A percentile compares a stretch with the other conserved stretches of the same genome.
These are phyloP conservation scores for Xanthoconium separans DNA, from an alignment of 1,284 basidiomycete genomes.

Conservation along the genomic window DNA sequence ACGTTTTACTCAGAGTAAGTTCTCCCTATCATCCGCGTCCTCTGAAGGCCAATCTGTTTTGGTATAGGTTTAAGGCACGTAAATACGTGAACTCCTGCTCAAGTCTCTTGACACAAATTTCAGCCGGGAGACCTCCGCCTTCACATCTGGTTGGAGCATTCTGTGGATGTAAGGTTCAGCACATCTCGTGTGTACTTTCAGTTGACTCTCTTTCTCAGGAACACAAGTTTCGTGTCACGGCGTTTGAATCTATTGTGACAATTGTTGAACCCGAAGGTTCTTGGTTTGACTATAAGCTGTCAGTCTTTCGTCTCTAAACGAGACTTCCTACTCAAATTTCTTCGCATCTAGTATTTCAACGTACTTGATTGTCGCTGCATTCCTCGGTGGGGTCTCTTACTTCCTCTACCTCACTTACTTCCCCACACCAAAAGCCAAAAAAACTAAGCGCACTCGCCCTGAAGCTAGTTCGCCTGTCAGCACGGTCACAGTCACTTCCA, in stretches of 20 bases:
- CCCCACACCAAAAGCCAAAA: conserved; percentile 49
- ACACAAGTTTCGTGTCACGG: conserved; percentile 60
- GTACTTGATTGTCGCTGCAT: conserved; percentile 68
- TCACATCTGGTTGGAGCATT: conserved; percentile 77
- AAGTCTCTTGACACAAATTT: conserved; percentile 3
- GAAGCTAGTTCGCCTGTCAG: conserved; percentile 57
- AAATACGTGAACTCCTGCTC: not conserved
- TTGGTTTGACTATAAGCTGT: conserved; percentile 82
- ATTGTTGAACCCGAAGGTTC: conserved; percentile 81
- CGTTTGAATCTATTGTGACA: conserved; percentile 78
- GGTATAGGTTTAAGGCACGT: conserved; percentile 61
- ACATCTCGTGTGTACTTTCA: conserved; percentile 1
- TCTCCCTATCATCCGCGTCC: not conserved
- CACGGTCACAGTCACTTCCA: conserved; percentile 64
- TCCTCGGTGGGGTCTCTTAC: conserved; percentile 68
- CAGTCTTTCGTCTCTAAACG: conserved; percentile 28
- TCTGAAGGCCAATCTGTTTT: conserved; percentile 16
- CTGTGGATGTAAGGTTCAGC: conserved; percentile 51
- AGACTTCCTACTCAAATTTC: conserved; percentile 3
- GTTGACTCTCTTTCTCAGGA: conserved; percentile 37
- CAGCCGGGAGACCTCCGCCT: conserved; percentile 79
- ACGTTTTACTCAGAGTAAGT: conserved; percentile 83
- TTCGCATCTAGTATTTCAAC: conserved; percentile 62
- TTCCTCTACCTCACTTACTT: conserved; percentile 67
- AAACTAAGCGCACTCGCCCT: conserved; percentile 33